Evolutionary conservation across 352 stramenopile genomes (phyloP).

Genomic region (Pythium angustatum): DNA sequence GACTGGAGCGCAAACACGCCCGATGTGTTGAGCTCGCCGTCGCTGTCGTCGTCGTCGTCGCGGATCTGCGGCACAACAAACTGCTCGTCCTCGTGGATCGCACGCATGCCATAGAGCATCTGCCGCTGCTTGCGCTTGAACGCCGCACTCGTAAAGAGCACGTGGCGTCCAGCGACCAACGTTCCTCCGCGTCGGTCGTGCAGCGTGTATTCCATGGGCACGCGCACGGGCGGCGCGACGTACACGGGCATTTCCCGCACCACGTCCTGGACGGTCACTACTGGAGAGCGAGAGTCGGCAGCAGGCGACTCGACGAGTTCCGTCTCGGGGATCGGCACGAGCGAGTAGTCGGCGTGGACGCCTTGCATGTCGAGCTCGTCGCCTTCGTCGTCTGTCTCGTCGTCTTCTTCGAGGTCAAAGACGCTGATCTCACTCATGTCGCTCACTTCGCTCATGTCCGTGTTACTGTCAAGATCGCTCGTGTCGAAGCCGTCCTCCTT

Average conservation of each 20-base stretch:
- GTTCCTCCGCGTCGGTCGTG: constrained; percentile 54
- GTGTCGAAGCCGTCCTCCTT: constrained; percentile 13
- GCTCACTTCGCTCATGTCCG: constrained; percentile 11
- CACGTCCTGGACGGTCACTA: constrained; percentile 2
- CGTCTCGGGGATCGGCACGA: constrained; percentile 17
- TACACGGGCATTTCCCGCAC: constrained; percentile 13
- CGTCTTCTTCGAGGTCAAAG: constrained; percentile 23
- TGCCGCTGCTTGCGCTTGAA: constrained; percentile 59
- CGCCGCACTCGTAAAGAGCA: constrained; percentile 58
- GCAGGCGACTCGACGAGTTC: constrained; percentile 3
- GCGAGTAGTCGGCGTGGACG: constrained; percentile 3
- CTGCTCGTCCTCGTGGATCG: constrained; percentile 36
- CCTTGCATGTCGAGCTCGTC: constrained; percentile 3
- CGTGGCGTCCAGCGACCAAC: constrained; percentile 43
- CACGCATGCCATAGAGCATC: constrained; percentile 38
- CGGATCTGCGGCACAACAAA: constrained; percentile 13
- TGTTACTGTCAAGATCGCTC: constrained; percentile 25
- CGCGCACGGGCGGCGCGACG: constrained; percentile 42
- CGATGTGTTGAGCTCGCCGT: constrained; percentile 16
- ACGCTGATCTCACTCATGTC: constrained; percentile 26
- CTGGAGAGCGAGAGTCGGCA: background rate
- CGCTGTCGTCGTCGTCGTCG: constrained; percentile 20
- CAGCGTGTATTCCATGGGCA: constrained; percentile 50
- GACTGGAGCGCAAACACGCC: constrained; percentile 18
- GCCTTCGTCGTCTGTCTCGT: constrained; percentile 12